These are phyloP conservation scores for Metarhizium album DNA, from an alignment of 2,329 filamentous ascomycete genomes.

Conservation along the genomic window DNA sequence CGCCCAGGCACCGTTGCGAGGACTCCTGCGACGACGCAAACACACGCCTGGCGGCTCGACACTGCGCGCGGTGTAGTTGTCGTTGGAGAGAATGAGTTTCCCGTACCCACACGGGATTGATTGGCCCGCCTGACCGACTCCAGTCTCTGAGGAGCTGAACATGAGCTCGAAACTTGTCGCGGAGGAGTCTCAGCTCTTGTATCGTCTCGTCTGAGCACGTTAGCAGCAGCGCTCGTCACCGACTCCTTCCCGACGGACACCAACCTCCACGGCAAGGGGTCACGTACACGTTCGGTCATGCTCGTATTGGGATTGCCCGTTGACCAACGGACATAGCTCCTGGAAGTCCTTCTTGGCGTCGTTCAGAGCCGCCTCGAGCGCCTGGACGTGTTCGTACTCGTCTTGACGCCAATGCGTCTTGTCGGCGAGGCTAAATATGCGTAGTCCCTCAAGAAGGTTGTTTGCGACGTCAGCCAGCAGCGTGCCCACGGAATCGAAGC, in stretches of 20 bases:
- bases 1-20: slow-evolving; percentile 41
- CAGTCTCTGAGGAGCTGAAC: slow-evolving; percentile 42
- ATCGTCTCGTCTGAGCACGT: slow-evolving; percentile 36
- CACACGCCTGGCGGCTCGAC: slow-evolving; percentile 45
- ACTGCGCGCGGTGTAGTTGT: slow-evolving; percentile 47
- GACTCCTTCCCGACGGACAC: background rate
- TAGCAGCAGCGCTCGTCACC: background rate
- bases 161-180: slow-evolving; percentile 35
- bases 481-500: slow-evolving; percentile 43
- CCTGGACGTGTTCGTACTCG: slow-evolving; percentile 48
- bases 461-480: slow-evolving; percentile 48
- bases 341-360: slow-evolving; percentile 52
- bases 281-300: slow-evolving; percentile 42
- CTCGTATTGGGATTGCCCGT: slow-evolving; percentile 47
- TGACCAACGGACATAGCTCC: slow-evolving; percentile 42
- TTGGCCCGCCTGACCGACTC: slow-evolving; percentile 41
- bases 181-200: slow-evolving; percentile 36
- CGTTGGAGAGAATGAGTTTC: slow-evolving; percentile 38
- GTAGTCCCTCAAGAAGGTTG: slow-evolving; percentile 40
- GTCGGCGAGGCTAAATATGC: slow-evolving; percentile 44
- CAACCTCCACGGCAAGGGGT: background rate
- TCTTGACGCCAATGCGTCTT: slow-evolving; percentile 48
- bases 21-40: slow-evolving; percentile 40
- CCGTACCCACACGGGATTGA: slow-evolving; percentile 44
- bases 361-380: slow-evolving; percentile 44